A percentile compares a stretch with the other conserved stretches of the same genome.
These are phyloP conservation scores for Brassica rapa DNA, from an alignment of 345 rosid genomes.

Conservation along the genomic window DNA sequence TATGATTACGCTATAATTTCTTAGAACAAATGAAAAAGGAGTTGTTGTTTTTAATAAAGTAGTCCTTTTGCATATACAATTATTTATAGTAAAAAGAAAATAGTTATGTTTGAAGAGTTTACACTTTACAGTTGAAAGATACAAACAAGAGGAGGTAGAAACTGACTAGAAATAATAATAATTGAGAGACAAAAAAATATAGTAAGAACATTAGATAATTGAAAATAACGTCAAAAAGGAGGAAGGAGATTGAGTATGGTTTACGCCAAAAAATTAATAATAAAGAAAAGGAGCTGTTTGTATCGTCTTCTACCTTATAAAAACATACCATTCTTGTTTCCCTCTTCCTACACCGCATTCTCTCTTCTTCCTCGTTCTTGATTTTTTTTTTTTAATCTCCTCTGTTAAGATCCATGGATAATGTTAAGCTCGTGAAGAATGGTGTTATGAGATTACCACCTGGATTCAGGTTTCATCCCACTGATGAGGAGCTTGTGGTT, in stretches of 20 bases:
- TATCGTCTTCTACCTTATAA: slow-evolving; percentile 39
- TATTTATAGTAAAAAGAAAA: neutral
- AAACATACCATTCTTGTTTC: slow-evolving; percentile 41
- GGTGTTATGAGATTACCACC: slow-evolving; percentile 86
- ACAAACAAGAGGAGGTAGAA: slow-evolving; percentile 28
- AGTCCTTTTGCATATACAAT: slow-evolving; percentile 13
- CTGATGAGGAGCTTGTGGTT: slow-evolving; percentile 90
- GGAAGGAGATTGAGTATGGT: slow-evolving; percentile 46
- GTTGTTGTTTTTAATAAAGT: slow-evolving; percentile 13
- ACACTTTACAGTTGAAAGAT: slow-evolving; percentile 29
- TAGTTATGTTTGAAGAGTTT: slow-evolving; percentile 10
- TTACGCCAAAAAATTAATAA: slow-evolving; percentile 36
- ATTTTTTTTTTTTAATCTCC: neutral
- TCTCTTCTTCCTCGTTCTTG: slow-evolving; percentile 24
- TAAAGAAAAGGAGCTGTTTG: slow-evolving; percentile 39
- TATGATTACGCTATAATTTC: slow-evolving; percentile 26
- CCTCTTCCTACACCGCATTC: slow-evolving; percentile 40
- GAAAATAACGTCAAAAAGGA: slow-evolving; percentile 31
- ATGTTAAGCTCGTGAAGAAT: slow-evolving; percentile 64
- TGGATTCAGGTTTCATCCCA: slow-evolving; percentile 94
- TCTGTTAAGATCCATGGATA: slow-evolving; percentile 53
- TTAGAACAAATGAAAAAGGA: neutral
- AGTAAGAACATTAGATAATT: slow-evolving; percentile 16
- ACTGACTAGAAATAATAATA: slow-evolving; percentile 32
- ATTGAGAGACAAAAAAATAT: slow-evolving; percentile 21